phyloP scores from a whole-genome alignment of 2,329 filamentous ascomycete genomes.

The Escovopsis sp. region DNA sequence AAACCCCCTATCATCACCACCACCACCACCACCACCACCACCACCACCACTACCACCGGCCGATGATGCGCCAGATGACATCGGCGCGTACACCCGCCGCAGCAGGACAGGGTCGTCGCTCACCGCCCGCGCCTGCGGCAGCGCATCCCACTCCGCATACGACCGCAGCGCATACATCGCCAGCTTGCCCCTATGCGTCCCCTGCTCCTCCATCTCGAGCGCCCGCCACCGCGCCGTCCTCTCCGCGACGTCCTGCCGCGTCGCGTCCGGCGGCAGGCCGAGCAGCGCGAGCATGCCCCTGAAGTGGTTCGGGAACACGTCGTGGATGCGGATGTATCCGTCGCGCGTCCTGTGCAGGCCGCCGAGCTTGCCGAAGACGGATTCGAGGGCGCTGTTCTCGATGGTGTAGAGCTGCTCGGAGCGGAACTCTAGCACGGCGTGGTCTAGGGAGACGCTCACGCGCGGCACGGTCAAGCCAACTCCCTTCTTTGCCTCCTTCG shows the following conservation, averaged over 20 bases:
- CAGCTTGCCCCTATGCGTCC: slow-evolving; percentile 19
- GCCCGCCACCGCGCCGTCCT: slow-evolving; percentile 25
- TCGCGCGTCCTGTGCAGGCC: slow-evolving; percentile 34
- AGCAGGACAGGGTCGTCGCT: slow-evolving; percentile 30
- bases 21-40: no score
- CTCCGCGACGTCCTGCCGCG: slow-evolving; percentile 22
- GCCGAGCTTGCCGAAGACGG: slow-evolving; percentile 28
- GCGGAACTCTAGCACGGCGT: slow-evolving; percentile 36
- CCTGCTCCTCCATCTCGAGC: slow-evolving; percentile 32
- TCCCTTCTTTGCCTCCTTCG: no score
- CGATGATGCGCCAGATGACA: no score
- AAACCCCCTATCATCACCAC: no score
- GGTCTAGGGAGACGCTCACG: slow-evolving; percentile 27
- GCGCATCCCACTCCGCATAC: slow-evolving; percentile 33
- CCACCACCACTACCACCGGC: no score
- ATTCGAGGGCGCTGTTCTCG: slow-evolving; percentile 17
- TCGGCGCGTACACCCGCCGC: slow-evolving; percentile 6
- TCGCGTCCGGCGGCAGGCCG: slow-evolving; percentile 17
- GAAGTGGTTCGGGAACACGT: slow-evolving; percentile 35
- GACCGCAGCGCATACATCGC: slow-evolving; percentile 35
- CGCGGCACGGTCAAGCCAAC: slow-evolving; percentile 11
- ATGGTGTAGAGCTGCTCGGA: slow-evolving; percentile 35
- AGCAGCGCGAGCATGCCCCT: slow-evolving; percentile 27
- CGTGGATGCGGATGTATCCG: slow-evolving; percentile 39
- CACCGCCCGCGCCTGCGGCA: slow-evolving; percentile 29